A percentile compares a stretch with the other conserved stretches of the same genome.
Evolutionary conservation across 768 basidiomycete species (phyloP).

Genomic region (Coprinopsis sp.): DNA sequence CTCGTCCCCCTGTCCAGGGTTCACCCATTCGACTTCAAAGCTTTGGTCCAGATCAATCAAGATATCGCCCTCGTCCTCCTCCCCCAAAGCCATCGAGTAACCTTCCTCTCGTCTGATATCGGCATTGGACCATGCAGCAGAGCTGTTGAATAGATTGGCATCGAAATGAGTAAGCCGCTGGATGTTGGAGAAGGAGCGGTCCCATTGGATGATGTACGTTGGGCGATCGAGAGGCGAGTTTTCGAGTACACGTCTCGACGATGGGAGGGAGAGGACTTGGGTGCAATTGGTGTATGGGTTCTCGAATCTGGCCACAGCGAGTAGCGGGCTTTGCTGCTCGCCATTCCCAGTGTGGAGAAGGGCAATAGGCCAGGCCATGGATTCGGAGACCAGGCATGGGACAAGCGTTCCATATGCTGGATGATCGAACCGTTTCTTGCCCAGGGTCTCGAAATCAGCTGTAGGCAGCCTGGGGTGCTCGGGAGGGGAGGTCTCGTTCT

Average conservation of each 20-base stretch:
- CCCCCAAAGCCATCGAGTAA: constrained; percentile 7
- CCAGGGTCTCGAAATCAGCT: neutral
- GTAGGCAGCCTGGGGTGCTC: too few relatives aligned
- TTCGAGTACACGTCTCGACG: neutral
- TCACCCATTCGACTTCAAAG: constrained; percentile 37
- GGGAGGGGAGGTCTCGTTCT: too few relatives aligned
- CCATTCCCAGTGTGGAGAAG: neutral
- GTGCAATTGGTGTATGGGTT: constrained; percentile 1
- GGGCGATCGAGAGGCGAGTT: too few relatives aligned
- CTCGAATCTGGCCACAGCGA: neutral
- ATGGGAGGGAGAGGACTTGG: neutral
- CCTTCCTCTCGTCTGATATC: constrained; percentile 26
- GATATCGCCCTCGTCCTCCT: constrained; percentile 26
- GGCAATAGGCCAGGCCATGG: neutral
- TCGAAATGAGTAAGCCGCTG: too few relatives aligned
- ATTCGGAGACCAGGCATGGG: too few relatives aligned
- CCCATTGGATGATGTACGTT: too few relatives aligned
- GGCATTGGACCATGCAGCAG: constrained; percentile 32
- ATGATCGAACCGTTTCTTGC: neutral
- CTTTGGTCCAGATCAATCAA: constrained; percentile 30
- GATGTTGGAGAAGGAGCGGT: too few relatives aligned
- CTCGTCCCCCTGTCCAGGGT: neutral
- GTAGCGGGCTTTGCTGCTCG: neutral
- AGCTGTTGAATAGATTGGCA: constrained; percentile 36
- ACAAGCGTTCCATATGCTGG: too few relatives aligned